Evolutionary conservation across 2,329 filamentous ascomycete species (phyloP).

Genomic region (Bipolaris gigantea): DNA sequence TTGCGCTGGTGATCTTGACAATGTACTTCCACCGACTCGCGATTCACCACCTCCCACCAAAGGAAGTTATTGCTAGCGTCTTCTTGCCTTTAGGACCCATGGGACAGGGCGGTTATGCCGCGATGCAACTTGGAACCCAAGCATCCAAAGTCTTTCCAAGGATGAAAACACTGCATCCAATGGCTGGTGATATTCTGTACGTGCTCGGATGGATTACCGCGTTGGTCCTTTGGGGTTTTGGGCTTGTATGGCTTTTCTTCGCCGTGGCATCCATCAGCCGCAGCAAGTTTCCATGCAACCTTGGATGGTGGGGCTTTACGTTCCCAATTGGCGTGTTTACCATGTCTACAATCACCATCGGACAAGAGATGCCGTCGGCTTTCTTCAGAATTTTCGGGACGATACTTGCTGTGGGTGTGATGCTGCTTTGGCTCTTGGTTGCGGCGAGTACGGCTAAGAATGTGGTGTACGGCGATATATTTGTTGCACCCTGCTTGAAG

Average conservation of each 20-base stretch:
- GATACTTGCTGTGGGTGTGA: slow-evolving; percentile 51
- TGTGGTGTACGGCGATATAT: slow-evolving; percentile 53
- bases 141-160: slow-evolving; percentile 48
- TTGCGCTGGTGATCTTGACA: slow-evolving; percentile 63
- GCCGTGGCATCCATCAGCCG: slow-evolving; percentile 53
- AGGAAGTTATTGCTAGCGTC: slow-evolving; percentile 67
- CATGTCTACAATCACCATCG: slow-evolving; percentile 50
- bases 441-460: slow-evolving; percentile 53
- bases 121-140: slow-evolving; percentile 54
- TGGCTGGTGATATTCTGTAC: slow-evolving; percentile 60
- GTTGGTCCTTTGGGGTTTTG: slow-evolving; percentile 60
- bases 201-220: slow-evolving; percentile 57
- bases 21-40: slow-evolving; percentile 73
- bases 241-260: slow-evolving; percentile 57
- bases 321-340: slow-evolving; percentile 58
- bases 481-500: slow-evolving; percentile 57
- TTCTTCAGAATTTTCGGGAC: slow-evolving; percentile 62
- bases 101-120: slow-evolving; percentile 65
- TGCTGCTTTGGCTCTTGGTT: slow-evolving; percentile 59
- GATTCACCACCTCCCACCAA: slow-evolving; percentile 64
- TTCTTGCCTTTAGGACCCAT: slow-evolving; percentile 69
- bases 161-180: slow-evolving; percentile 39
- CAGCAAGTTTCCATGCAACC: slow-evolving; percentile 59
- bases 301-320: slow-evolving; percentile 65
- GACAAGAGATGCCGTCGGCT: slow-evolving; percentile 55